Conservation (phyloP, 345 rosid genomes). For the Turnera subulata region DNA sequence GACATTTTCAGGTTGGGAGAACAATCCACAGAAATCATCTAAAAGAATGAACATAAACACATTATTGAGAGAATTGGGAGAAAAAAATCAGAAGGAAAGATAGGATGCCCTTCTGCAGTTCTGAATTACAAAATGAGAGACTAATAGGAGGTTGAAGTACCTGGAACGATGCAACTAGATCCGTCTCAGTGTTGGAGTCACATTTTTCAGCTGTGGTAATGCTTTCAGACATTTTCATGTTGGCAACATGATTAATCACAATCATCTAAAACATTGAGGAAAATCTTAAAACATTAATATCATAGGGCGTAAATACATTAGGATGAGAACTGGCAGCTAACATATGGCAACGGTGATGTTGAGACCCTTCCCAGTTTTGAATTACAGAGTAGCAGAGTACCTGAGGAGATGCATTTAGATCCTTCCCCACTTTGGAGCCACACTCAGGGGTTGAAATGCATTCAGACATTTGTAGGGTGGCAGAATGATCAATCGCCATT, state of each 20-base stretch:
- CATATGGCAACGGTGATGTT: background rate
- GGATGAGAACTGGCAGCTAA: background rate
- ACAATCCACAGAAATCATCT: background rate
- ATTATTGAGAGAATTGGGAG: background rate
- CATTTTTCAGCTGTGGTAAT: slow-evolving; percentile 9
- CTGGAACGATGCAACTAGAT: slow-evolving; percentile 8
- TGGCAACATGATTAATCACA: slow-evolving; percentile 7
- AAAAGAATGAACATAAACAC: background rate
- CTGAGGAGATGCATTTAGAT: background rate
- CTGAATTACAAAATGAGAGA: slow-evolving; percentile 17
- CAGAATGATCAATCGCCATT: background rate
- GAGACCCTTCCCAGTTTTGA: background rate
- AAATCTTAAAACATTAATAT: slow-evolving; percentile 9
- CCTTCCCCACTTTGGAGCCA: background rate
- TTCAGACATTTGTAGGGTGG: no score
- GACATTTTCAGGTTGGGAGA: background rate
- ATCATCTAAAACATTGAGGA: slow-evolving; percentile 16
- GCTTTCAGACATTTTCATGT: slow-evolving; percentile 11
- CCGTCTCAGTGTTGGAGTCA: slow-evolving; percentile 10
- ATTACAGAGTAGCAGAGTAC: background rate
- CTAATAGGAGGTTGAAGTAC: slow-evolving; percentile 2
- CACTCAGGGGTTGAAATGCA: background rate
- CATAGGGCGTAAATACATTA: background rate
- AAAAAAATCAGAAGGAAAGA: background rate
- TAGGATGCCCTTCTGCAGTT: background rate